A percentile compares a stretch with the other conserved stretches of the same genome.
These are phyloP conservation scores for Barnettozyma sucrosica DNA, from an alignment of 805 yeast genomes.

Conservation along the genomic window DNA sequence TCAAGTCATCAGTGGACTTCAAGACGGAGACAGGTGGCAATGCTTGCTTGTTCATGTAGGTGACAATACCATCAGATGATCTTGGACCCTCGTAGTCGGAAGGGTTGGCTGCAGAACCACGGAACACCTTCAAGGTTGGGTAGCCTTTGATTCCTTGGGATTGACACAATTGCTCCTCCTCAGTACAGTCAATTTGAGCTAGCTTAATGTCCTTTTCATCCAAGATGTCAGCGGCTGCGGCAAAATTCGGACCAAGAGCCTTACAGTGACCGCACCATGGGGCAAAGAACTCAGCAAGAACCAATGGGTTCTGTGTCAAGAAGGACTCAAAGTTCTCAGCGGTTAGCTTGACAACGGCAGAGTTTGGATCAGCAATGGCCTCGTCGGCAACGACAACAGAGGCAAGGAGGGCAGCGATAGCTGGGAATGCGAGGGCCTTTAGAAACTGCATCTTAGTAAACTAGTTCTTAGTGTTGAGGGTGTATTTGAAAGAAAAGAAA, in stretches of 20 bases:
- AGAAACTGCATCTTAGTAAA: slow-evolving; percentile 32
- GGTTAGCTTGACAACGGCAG: slow-evolving; percentile 81
- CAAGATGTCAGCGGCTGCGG: slow-evolving; percentile 63
- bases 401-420: slow-evolving; percentile 38
- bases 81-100: slow-evolving; percentile 82
- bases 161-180: slow-evolving; percentile 64
- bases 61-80: slow-evolving; percentile 68
- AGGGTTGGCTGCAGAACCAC: slow-evolving; percentile 37
- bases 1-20: slow-evolving; percentile 43
- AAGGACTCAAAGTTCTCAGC: slow-evolving; percentile 60
- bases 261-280: slow-evolving; percentile 99
- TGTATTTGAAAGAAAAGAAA: not conserved
- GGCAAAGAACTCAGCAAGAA: slow-evolving; percentile 82
- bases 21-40: slow-evolving; percentile 65
- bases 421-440: slow-evolving; percentile 28
- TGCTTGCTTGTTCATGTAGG: slow-evolving; percentile 75
- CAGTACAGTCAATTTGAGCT: slow-evolving; percentile 85
- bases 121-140: slow-evolving; percentile 77
- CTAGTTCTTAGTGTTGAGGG: not conserved
- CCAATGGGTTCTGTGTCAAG: slow-evolving; percentile 67
- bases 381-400: slow-evolving; percentile 41
- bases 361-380: slow-evolving; percentile 73
- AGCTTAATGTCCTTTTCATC: slow-evolving; percentile 57
- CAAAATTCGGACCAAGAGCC: slow-evolving; percentile 74
- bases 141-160: slow-evolving; percentile 69